A percentile compares a stretch with the other conserved stretches of the same genome.
phyloP scores from a whole-genome alignment of 1,284 basidiomycete genomes.

The Trametes sp. region DNA sequence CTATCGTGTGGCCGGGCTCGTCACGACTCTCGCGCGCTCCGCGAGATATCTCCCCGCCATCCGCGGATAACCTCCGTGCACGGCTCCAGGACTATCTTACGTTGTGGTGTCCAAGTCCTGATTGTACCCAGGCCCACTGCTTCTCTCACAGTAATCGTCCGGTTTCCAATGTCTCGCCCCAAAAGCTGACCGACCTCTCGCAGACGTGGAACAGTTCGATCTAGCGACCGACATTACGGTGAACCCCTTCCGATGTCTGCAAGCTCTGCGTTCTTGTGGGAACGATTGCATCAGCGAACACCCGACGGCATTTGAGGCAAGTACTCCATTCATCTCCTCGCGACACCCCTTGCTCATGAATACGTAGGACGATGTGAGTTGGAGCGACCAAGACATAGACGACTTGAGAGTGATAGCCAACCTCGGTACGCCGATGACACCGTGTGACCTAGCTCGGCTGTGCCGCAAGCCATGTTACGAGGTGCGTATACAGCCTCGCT shows the following conservation, averaged over 20 bases:
- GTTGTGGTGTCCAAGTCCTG: conserved; percentile 61
- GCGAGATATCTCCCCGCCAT: conserved; percentile 29
- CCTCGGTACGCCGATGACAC: conserved; percentile 46
- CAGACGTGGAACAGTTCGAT: conserved; percentile 19
- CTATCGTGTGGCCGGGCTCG: conserved; percentile 30
- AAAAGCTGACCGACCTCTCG: not conserved
- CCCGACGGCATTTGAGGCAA: not conserved
- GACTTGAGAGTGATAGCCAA: conserved; percentile 28
- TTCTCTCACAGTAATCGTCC: conserved; percentile 53
- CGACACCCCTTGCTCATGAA: not conserved
- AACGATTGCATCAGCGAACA: conserved; percentile 11
- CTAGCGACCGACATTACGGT: not conserved
- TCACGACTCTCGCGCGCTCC: conserved; percentile 14
- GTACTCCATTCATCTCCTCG: not conserved
- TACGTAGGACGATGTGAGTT: conserved; percentile 17
- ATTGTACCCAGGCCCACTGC: conserved; percentile 60
- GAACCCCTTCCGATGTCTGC: conserved; percentile 4
- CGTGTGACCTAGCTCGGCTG: conserved; percentile 54
- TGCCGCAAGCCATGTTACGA: conserved; percentile 54
- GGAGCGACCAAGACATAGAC: conserved; percentile 28
- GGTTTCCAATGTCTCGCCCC: too few relatives aligned
- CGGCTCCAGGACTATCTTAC: conserved; percentile 47
- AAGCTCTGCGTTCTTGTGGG: conserved; percentile 11
- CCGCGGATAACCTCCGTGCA: conserved; percentile 33
- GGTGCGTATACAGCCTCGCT: conserved; percentile 34